Conservation (phyloP, 2,329 filamentous ascomycete species). For the Zymoseptoria crescenta region DNA sequence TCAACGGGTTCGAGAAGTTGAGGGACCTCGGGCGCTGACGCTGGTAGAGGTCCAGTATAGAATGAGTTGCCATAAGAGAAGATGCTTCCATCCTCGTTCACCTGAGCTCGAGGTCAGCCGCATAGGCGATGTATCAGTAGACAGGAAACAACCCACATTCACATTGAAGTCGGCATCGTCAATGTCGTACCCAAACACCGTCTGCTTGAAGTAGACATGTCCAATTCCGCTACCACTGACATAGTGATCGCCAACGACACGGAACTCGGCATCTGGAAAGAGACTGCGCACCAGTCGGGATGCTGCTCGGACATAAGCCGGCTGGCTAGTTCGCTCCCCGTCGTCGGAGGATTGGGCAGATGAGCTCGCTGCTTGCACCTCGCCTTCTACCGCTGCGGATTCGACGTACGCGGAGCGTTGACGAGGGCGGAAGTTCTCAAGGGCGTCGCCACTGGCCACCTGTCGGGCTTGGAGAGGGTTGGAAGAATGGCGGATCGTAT, state of each 20-base stretch:
- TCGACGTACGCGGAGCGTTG: conserved; percentile 11
- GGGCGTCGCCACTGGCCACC: not conserved
- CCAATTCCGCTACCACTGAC: conserved; percentile 48
- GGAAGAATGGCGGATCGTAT: not conserved
- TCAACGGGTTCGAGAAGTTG: conserved; percentile 37
- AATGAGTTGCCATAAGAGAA: conserved; percentile 52
- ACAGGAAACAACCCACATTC: conserved; percentile 40
- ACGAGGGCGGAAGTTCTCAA: conserved; percentile 10
- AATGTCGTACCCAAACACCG: conserved; percentile 49
- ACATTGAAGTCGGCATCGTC: conserved; percentile 56
- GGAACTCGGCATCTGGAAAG: conserved; percentile 38
- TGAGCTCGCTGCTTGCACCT: not conserved
- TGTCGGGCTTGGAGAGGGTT: conserved; percentile 5
- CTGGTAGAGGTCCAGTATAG: conserved; percentile 39
- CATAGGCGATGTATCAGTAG: not conserved
- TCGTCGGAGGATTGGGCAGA: not conserved
- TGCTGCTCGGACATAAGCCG: conserved; percentile 27
- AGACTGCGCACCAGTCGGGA: conserved; percentile 29
- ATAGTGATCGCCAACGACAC: conserved; percentile 47
- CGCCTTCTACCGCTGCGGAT: conserved; percentile 5
- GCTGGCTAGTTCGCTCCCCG: conserved; percentile 5
- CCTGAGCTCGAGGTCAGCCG: conserved; percentile 25
- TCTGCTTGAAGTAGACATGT: conserved; percentile 55
- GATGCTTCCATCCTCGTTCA: conserved; percentile 46
- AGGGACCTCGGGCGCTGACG: conserved; percentile 32